Percentiles rank a stretch among this genome's conserved stretches.
These are phyloP conservation scores for Tolypocladium ophioglossoides DNA, from an alignment of 2,329 filamentous ascomycete genomes.

Conservation along the genomic window DNA sequence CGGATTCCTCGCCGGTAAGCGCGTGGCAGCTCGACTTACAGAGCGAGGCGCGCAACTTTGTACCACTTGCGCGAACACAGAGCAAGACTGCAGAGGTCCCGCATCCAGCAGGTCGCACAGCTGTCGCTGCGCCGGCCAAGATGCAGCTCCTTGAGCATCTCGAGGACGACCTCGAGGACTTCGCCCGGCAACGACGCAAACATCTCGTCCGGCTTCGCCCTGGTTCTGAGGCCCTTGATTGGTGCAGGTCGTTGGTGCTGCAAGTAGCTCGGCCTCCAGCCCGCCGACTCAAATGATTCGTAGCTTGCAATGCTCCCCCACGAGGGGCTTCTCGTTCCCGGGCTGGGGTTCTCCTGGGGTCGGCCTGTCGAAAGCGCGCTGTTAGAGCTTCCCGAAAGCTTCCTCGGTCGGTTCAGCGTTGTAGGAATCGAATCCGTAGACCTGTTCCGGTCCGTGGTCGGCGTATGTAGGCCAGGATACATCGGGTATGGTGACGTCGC, in stretches of 20 bases:
- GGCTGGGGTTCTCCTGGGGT: conserved; percentile 13
- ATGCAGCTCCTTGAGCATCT: conserved; percentile 41
- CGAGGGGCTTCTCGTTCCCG: conserved; percentile 16
- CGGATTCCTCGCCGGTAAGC: neutral
- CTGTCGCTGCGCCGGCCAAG: conserved; percentile 35
- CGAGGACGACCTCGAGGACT: conserved; percentile 45
- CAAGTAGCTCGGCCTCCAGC: conserved; percentile 4
- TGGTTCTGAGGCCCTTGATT: conserved; percentile 3
- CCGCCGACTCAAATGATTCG: conserved; percentile 25
- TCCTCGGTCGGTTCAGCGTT: conserved; percentile 24
- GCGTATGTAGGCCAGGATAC: conserved; percentile 21
- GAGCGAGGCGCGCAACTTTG: conserved; percentile 35
- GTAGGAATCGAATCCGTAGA: conserved; percentile 11
- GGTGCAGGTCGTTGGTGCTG: conserved; percentile 3
- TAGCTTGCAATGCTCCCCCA: conserved; percentile 28
- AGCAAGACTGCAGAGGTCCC: conserved; percentile 43
- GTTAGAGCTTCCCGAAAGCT: conserved; percentile 15
- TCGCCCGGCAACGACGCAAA: conserved; percentile 48
- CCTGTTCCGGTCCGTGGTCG: conserved; percentile 10
- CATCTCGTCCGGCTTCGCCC: conserved; percentile 33
- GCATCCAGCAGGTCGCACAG: conserved; percentile 56
- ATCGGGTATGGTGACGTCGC: conserved; percentile 15
- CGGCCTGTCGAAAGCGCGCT: neutral
- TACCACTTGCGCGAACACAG: conserved; percentile 41
- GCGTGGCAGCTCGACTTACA: conserved; percentile 29